Conservation (phyloP, 2,329 filamentous ascomycete species). For the Trichothecium roseum region DNA sequence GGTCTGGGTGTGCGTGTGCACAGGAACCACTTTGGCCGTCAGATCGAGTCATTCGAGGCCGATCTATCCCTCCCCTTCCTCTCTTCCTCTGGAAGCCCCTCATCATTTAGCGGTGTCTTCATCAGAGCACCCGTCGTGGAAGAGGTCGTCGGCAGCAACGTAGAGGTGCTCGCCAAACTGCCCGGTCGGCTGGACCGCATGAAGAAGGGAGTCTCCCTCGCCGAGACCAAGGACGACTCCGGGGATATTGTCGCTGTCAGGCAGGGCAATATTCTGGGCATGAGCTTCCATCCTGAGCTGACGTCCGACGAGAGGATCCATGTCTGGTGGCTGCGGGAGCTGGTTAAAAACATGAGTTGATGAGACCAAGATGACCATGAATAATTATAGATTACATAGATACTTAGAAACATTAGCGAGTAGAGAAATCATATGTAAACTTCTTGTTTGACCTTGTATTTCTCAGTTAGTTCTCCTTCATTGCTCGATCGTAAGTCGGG, state of each 20-base stretch:
- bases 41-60: conserved; percentile 83
- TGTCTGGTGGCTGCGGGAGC: conserved; percentile 81
- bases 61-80: conserved; percentile 66
- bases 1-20: conserved; percentile 85
- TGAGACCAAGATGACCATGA: background rate
- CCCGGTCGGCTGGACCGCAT: conserved; percentile 28
- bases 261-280: conserved; percentile 88
- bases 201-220: conserved; percentile 24
- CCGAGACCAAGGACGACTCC: conserved; percentile 28
- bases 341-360: conserved; percentile 10
- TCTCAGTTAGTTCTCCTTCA: background rate
- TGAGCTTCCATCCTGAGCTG: conserved; percentile 91
- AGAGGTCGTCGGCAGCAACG: conserved; percentile 48
- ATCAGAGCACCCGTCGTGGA: conserved; percentile 93
- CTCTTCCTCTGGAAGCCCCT: background rate
- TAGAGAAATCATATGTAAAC: no score
- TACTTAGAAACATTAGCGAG: no score
- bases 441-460: background rate
- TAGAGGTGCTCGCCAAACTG: conserved; percentile 43
- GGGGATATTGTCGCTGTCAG: conserved; percentile 80
- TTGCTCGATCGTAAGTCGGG: conserved; percentile 15
- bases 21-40: conserved; percentile 88
- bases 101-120: conserved; percentile 69
- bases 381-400: background rate
- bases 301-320: conserved; percentile 84